Evolutionary conservation across 108 stramenopile genomes (phyloP).

Genomic region (Cyclotella atomus): DNA sequence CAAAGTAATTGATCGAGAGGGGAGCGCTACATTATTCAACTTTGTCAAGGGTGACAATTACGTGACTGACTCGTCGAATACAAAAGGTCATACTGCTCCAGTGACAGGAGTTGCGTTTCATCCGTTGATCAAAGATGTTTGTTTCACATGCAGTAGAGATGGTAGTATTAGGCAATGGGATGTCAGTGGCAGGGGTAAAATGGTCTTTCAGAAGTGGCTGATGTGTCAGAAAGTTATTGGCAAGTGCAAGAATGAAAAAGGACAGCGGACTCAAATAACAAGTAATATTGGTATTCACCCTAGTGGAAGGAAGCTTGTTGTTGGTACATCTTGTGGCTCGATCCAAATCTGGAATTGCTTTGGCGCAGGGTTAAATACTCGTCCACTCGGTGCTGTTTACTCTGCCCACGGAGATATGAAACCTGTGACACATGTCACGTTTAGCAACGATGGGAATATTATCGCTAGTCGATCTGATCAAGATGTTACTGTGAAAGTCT

Average conservation of each 20-base stretch:
- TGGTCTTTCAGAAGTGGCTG: constrained; percentile 76
- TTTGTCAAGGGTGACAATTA: constrained; percentile 91
- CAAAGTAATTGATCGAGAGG: constrained; percentile 82
- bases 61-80: constrained; percentile 82
- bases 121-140: constrained; percentile 77
- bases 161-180: constrained; percentile 89
- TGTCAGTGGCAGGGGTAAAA: constrained; percentile 73
- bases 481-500: constrained; percentile 65
- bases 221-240: constrained; percentile 72
- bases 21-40: constrained; percentile 61
- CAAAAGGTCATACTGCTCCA: constrained; percentile 82
- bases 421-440: constrained; percentile 54
- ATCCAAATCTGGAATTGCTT: constrained; percentile 82
- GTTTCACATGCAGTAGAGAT: constrained; percentile 81
- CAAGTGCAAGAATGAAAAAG: constrained; percentile 61
- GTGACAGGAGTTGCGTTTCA: constrained; percentile 90
- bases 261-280: constrained; percentile 63
- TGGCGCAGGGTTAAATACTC: constrained; percentile 38
- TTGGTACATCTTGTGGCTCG: constrained; percentile 84
- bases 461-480: constrained; percentile 64
- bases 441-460: constrained; percentile 51
- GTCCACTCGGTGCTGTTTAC: constrained; percentile 63
- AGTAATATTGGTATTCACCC: constrained; percentile 62
- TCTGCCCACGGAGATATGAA: constrained; percentile 56
- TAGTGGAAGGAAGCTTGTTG: constrained; percentile 65